Evolutionary conservation across 495 filamentous ascomycete genomes (phyloP).

Genomic region (Neurospora sp.): DNA sequence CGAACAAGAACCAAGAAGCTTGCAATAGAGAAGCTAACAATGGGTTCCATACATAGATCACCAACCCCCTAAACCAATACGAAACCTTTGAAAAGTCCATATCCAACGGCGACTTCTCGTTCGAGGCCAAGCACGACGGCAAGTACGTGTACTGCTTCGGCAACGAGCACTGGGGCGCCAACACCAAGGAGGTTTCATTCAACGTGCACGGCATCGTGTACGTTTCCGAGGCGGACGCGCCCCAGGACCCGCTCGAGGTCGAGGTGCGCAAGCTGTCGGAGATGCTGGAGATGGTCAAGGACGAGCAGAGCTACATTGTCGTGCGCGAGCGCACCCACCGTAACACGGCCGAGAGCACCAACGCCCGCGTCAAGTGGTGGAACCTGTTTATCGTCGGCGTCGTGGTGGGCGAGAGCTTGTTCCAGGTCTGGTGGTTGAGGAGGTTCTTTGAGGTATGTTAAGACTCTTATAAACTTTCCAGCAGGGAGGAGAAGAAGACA

Average conservation of each 20-base stretch:
- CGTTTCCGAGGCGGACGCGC: slow-evolving; percentile 76
- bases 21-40: background rate
- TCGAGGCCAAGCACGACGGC: slow-evolving; percentile 75
- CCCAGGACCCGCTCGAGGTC: slow-evolving; percentile 78
- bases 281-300: slow-evolving; percentile 80
- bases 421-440: slow-evolving; percentile 99
- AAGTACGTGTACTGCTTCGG: slow-evolving; percentile 97
- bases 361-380: slow-evolving; percentile 97
- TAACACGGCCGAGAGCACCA: slow-evolving; percentile 98
- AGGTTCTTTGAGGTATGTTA: slow-evolving; percentile 85
- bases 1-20: background rate
- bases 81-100: slow-evolving; percentile 67
- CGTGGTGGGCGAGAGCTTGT: slow-evolving; percentile 82
- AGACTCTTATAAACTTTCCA: background rate
- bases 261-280: slow-evolving; percentile 87
- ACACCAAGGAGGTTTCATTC: slow-evolving; percentile 94
- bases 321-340: slow-evolving; percentile 89
- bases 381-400: slow-evolving; percentile 91
- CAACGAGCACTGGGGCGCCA: slow-evolving; percentile 89
- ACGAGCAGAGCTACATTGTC: slow-evolving; percentile 96
- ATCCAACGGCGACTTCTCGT: slow-evolving; percentile 87
- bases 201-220: slow-evolving; percentile 99
- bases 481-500: background rate
- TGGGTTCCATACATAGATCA: slow-evolving; percentile 47
- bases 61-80: slow-evolving; percentile 65